Evolutionary conservation across 139 green algal species (phyloP), one percentile per base, ranked within the genome.

Genomic region (Bryopsis sp.): DNA sequence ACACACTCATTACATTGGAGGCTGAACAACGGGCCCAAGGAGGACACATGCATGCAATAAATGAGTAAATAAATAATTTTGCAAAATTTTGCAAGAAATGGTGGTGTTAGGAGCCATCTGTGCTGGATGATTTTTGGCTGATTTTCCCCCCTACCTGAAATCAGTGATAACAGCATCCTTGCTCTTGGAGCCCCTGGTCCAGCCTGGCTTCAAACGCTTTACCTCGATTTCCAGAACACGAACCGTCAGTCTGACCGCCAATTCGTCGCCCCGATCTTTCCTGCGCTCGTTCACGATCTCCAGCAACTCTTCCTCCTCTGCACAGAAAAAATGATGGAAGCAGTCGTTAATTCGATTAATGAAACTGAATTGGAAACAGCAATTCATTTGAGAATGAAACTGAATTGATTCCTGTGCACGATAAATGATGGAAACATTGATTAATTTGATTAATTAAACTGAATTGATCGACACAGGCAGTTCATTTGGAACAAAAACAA

Each of bases 241-340:
- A 61, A 61, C 33, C 24, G 50, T 33, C 8, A 61, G 50, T 28
- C 50, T 22, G 31, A 36, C 24, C 33, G 8, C 50, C 15, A 6
- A 28, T 8, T 8, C 50, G 31, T 61, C 50, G 15, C 50, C 50
- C 5, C 50, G 15, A 36, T 26, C 6, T 28, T 22, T 26, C 8
- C 31, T 22, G 33, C 50, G 50, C 15, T 36, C 50, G 33, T 61
- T 61, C 15, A 61, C 19, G 50, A 61, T 36, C 31, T 61, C 24
- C 50, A 61, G 33, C 50, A 61, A 22, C 15, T 61, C 50, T 61
- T 15, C 24, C 19, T 61, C 50, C 19, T 50, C 15, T 50, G 43
- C 43, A 26, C 15, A 50, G 19, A 11, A 50, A 19, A 11, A 50
- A 19, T 19, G 43, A 61, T 61, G 24, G n/a, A n/a, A n/a, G n/a